These are phyloP conservation scores for Xylaria sp. DNA, from an alignment of 2,329 filamentous ascomycete genomes.

Conservation along the genomic window DNA sequence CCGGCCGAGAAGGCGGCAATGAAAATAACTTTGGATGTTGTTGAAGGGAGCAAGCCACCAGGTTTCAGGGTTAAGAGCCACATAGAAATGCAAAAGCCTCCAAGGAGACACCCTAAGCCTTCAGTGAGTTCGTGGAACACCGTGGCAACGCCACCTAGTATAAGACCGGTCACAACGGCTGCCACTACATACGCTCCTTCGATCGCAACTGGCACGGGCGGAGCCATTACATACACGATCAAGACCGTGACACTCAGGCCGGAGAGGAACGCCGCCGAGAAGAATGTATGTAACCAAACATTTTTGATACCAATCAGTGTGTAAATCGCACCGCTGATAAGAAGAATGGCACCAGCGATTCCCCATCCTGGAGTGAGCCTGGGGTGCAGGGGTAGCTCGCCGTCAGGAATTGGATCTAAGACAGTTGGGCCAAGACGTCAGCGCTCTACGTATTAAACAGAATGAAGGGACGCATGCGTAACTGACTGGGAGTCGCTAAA, in stretches of 20 bases:
- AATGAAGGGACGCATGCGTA: neutral
- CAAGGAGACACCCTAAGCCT: constrained; percentile 83
- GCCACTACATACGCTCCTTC: constrained; percentile 91
- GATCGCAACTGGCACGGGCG: constrained; percentile 76
- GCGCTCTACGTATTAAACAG: constrained; percentile 1
- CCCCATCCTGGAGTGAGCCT: constrained; percentile 82
- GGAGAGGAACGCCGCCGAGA: constrained; percentile 79
- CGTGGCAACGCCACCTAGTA: constrained; percentile 78
- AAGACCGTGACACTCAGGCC: constrained; percentile 81
- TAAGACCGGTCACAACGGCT: constrained; percentile 74
- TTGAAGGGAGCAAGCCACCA: constrained; percentile 76
- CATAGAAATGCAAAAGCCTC: constrained; percentile 87
- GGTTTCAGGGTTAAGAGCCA: constrained; percentile 84
- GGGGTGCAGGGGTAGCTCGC: constrained; percentile 76
- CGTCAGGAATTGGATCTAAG: constrained; percentile 58
- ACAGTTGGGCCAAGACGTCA: constrained; percentile 23
- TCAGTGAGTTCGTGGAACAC: constrained; percentile 87
- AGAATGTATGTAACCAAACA: constrained; percentile 79
- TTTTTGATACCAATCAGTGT: constrained; percentile 85
- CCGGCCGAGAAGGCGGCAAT: constrained; percentile 77
- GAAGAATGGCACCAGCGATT: constrained; percentile 79
- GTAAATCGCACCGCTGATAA: constrained; percentile 76
- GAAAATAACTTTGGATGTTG: constrained; percentile 74
- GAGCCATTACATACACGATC: constrained; percentile 87
- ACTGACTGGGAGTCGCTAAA: constrained; percentile 42